Percentiles rank a stretch among this genome's conserved stretches.
Conservation (phyloP, 2,329 filamentous ascomycete species). For the Talaromyces sp. region DNA sequence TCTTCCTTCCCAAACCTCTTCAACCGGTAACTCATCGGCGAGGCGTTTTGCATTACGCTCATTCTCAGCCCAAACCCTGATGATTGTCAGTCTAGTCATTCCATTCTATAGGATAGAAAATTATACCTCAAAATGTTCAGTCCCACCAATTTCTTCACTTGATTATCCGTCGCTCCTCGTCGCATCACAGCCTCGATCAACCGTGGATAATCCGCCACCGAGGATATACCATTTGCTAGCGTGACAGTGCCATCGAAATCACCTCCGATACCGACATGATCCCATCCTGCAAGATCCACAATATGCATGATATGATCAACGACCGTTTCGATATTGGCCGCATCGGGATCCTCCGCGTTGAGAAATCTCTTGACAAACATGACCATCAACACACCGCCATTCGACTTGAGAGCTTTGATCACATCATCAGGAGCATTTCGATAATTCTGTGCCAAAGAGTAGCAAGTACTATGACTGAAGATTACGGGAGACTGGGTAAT, state of each 20-base stretch:
- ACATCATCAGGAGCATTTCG: slow-evolving; percentile 14
- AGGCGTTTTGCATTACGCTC: slow-evolving; percentile 11
- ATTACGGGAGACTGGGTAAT: slow-evolving; percentile 14
- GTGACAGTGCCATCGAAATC: slow-evolving; percentile 30
- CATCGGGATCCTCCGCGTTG: slow-evolving; percentile 15
- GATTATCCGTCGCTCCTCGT: slow-evolving; percentile 39
- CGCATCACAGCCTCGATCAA: slow-evolving; percentile 37
- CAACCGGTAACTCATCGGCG: slow-evolving; percentile 11
- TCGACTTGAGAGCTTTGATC: slow-evolving; percentile 12
- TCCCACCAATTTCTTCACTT: slow-evolving; percentile 36
- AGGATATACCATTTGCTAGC: slow-evolving; percentile 35
- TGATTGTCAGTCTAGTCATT: slow-evolving; percentile 11
- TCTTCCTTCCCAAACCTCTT: slow-evolving; percentile 17
- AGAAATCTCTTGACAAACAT: slow-evolving; percentile 16
- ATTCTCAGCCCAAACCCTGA: slow-evolving; percentile 5
- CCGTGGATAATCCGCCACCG: slow-evolving; percentile 34
- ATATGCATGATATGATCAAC: slow-evolving; percentile 20
- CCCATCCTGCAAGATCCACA: slow-evolving; percentile 32
- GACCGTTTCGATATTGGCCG: slow-evolving; percentile 15
- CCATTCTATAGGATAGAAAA: neutral
- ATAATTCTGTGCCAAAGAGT: slow-evolving; percentile 14
- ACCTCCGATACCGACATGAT: slow-evolving; percentile 39
- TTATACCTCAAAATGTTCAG: slow-evolving; percentile 34
- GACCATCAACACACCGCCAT: slow-evolving; percentile 13
- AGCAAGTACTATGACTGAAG: slow-evolving; percentile 17